Evolutionary conservation across 257 asterid genomes (phyloP).

Genomic region (Gardenia jasminoides): DNA sequence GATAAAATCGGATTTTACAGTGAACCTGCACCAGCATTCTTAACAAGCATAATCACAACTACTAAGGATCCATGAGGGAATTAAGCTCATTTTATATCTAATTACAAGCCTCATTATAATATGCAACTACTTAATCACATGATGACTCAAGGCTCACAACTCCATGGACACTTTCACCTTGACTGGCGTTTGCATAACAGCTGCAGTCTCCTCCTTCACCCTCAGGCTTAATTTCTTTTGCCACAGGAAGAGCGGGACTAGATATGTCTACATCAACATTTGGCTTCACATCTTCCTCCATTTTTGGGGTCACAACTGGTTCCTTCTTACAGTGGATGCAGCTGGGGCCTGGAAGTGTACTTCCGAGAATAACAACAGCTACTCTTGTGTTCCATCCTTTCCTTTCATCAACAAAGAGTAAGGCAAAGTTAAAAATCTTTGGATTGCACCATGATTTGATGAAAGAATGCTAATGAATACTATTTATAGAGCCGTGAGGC

Average conservation of each 20-base stretch:
- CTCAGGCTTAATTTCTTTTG: neutral
- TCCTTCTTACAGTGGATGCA: too few species aligned
- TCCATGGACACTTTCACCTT: neutral
- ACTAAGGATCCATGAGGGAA: too few species aligned
- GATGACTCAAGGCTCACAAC: neutral
- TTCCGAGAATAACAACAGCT: too few species aligned
- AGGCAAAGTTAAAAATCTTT: too few species aligned
- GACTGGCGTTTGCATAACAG: neutral
- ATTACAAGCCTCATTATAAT: neutral
- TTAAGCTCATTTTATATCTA: too few species aligned
- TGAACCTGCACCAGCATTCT: neutral
- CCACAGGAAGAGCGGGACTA: neutral
- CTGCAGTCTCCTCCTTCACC: neutral
- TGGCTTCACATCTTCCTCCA: neutral
- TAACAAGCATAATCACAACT: neutral
- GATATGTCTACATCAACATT: neutral
- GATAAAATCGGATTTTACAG: too few species aligned
- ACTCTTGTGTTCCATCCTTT: too few species aligned
- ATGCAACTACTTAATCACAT: neutral
- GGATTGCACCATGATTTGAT: neutral
- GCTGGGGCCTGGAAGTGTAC: too few species aligned
- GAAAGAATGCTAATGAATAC: too few species aligned
- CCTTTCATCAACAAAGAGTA: too few species aligned
- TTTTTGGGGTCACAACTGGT: neutral
- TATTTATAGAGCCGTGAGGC: slow-evolving; percentile 11